A percentile compares a stretch with the other conserved stretches of the same genome.
Conservation (phyloP, 192 early-diverging fungal species). For the Thamnidium elegans region DNA sequence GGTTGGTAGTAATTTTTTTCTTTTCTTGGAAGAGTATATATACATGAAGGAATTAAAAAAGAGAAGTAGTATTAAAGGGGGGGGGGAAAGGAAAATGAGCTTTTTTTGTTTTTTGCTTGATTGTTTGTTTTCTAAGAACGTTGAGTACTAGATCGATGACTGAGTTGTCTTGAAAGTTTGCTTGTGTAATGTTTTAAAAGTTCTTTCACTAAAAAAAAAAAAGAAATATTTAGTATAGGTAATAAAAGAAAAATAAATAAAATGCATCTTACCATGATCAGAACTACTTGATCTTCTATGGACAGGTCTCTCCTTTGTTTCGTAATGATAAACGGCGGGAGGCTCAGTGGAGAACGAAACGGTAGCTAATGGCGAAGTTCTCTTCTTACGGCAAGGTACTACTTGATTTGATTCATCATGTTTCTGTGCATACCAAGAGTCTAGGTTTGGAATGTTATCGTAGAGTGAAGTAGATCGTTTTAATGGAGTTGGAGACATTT, state of each 20-base stretch:
- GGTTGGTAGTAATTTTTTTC: too few relatives aligned
- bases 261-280: neutral
- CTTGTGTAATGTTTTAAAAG: slow-evolving; percentile 14
- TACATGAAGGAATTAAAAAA: neutral
- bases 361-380: neutral
- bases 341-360: slow-evolving; percentile 27
- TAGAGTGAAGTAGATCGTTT: slow-evolving; percentile 7
- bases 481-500: too few relatives aligned
- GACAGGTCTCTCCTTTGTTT: neutral
- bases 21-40: too few relatives aligned
- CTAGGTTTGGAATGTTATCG: slow-evolving; percentile 21
- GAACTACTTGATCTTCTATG: neutral
- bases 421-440: slow-evolving; percentile 22
- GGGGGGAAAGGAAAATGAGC: neutral
- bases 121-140: neutral
- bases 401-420: neutral
- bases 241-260: neutral
- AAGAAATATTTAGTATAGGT: neutral
- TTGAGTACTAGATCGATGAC: too few relatives aligned
- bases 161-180: slow-evolving; percentile 1
- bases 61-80: neutral
- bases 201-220: slow-evolving; percentile 2
- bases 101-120: neutral
- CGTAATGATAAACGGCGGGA: slow-evolving; percentile 19
- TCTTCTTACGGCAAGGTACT: neutral